Evolutionary conservation across 1,284 basidiomycete genomes (phyloP).

Genomic region (Pseudomicrostroma phylloplanum): DNA sequence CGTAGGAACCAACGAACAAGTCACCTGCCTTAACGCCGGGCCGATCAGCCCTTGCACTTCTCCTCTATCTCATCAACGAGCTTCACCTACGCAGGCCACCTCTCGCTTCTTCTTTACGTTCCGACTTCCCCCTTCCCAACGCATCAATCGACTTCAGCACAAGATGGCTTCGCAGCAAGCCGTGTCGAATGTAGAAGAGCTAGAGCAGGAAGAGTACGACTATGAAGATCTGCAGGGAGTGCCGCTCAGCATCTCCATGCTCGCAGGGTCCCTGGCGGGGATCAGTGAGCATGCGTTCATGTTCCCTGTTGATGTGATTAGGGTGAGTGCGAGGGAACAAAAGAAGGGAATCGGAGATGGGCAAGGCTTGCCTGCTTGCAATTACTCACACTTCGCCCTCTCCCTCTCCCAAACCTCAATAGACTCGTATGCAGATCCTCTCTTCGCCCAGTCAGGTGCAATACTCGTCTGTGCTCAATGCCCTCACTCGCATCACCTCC

Average conservation of each 20-base stretch:
- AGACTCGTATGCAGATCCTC: conserved; percentile 99
- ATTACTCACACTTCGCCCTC: neutral
- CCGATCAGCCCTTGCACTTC: too few species aligned
- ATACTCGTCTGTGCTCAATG: conserved; percentile 81
- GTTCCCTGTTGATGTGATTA: conserved; percentile 97
- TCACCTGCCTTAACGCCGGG: too few species aligned
- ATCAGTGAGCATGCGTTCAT: conserved; percentile 99
- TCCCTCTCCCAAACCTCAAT: conserved; percentile 3
- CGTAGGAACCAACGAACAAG: too few species aligned
- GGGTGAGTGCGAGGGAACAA: conserved; percentile 59
- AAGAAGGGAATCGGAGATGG: neutral
- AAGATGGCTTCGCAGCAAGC: conserved; percentile 6
- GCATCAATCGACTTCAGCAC: neutral
- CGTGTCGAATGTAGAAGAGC: conserved; percentile 24
- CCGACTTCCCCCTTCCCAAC: too few species aligned
- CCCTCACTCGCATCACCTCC: conserved; percentile 79
- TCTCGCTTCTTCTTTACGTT: too few species aligned
- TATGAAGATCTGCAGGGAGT: conserved; percentile 46
- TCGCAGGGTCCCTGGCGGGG: conserved; percentile 91
- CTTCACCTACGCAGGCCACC: too few species aligned
- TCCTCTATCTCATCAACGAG: too few species aligned
- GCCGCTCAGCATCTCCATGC: conserved; percentile 71
- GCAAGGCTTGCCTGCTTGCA: neutral
- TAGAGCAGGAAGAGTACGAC: conserved; percentile 50
- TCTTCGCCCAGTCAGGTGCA: conserved; percentile 58